Base-by-base conservation (phyloP, 2,329 filamentous ascomycete genomes). In the Fusarium oxysporum region DNA sequence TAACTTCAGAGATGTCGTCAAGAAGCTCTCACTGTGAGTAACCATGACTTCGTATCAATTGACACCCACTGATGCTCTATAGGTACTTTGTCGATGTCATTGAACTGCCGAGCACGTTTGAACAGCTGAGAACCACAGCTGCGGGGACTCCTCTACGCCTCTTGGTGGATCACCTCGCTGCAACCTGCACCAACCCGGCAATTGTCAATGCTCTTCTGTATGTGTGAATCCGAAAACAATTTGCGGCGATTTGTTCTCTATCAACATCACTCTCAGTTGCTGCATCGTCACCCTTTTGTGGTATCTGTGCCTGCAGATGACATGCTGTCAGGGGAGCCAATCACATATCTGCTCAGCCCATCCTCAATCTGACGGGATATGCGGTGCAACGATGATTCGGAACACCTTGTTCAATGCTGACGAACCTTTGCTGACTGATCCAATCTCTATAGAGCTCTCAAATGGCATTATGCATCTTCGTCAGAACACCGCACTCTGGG, bases 191-290 rank as follows among this genome's bases (percentile, higher is more conserved):
- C 64, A 92, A 95, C 78, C 90, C 89, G 9, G 89, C 89, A 67
- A 88, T 93, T 61, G 91, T 95, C 48, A 92, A 92, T 77, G 92
- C 92, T 55, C 83, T 95, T 37, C 83, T 95, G 91, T 94, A 83
- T 80, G 90, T 87, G 44, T 48, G 25, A 54, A 28, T 28, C 44
- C 55, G n/a, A 44, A 53, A 30, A 56, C 43, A 23, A 14, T 32
- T 69, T 11, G 21, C 23, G 35, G 12, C 13, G 6, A 47, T 54
- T 43, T 37, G 28, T 47, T 30, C 7, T 40, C 41, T 47, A 21
- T 32, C 28, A 54, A 30, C 45, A 13, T 30, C 10, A 19, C 33
- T 33, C 25, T 28, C 43, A 32, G 30, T 41, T 14, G 28, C 43
- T 66, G 57, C 17, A 55, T 56, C 50, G 30, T 32, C 7, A 43